Conservation (phyloP, 2,329 filamentous ascomycete species). For the Pleoardoris graminearum region DNA sequence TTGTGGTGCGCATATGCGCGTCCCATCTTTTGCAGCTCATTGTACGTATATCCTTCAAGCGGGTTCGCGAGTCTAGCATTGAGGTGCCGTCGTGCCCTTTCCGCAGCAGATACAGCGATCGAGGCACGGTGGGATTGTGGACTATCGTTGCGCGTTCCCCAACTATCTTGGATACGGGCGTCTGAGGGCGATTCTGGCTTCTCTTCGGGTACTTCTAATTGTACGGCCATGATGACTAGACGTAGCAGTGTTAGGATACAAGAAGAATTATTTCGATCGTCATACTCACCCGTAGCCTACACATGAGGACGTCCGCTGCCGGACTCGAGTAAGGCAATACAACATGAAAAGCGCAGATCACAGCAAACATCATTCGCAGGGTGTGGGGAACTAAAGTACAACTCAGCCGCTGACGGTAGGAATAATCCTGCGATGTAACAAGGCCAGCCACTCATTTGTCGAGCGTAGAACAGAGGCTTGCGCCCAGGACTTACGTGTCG, state of each 20-base stretch:
- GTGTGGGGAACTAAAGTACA: conserved; percentile 3
- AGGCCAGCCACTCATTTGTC: no score
- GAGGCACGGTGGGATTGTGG: conserved; percentile 20
- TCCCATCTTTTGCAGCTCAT: conserved; percentile 60
- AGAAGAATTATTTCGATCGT: neutral
- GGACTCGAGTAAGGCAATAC: neutral
- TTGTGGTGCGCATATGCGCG: conserved; percentile 62
- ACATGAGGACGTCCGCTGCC: neutral
- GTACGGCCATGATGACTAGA: neutral
- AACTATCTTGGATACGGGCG: conserved; percentile 18
- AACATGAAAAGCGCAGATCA: neutral
- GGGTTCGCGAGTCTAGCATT: conserved; percentile 60
- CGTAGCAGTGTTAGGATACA: neutral
- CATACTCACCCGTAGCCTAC: neutral
- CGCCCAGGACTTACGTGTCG: no score
- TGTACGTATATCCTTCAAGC: conserved; percentile 52
- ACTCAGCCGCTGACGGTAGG: no score
- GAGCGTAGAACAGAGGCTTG: no score
- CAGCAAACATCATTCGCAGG: neutral
- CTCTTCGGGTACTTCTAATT: conserved; percentile 4
- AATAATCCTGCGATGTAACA: no score
- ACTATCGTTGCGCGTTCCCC: conserved; percentile 7
- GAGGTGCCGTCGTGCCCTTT: conserved; percentile 39
- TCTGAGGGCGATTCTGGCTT: no score
- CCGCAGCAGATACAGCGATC: conserved; percentile 41